Percentiles rank a stretch among this genome's conserved stretches.
Conservation (phyloP, 345 rosid species). For the Brassica rapa region DNA sequence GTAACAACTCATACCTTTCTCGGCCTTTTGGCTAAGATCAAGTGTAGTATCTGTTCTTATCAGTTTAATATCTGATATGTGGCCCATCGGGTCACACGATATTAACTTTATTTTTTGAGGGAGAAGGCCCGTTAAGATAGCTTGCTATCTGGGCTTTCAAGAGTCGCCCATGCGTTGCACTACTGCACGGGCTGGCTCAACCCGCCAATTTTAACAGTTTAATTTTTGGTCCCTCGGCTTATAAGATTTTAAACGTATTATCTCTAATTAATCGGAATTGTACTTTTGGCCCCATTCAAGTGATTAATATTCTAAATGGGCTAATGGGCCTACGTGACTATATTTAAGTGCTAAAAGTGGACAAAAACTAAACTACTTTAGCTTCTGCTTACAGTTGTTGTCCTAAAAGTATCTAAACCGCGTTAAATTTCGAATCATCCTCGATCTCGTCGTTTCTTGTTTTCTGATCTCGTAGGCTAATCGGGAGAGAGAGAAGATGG, state of each 20-base stretch:
- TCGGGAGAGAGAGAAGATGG: slow-evolving; percentile 37
- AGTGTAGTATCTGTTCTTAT: slow-evolving; percentile 69
- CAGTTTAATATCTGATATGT: slow-evolving; percentile 67
- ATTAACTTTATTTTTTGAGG: slow-evolving; percentile 37
- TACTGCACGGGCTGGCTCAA: slow-evolving; percentile 26
- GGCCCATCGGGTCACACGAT: slow-evolving; percentile 39
- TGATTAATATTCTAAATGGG: not conserved
- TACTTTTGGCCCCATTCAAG: not conserved
- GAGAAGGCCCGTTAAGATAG: slow-evolving; percentile 16
- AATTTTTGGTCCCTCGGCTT: not conserved
- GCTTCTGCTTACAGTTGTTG: not conserved
- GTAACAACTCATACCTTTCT: slow-evolving; percentile 48
- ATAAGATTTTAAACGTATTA: no score
- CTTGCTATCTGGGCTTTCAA: slow-evolving; percentile 22
- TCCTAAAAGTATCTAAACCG: not conserved
- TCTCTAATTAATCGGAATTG: no score
- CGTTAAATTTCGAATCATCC: not conserved
- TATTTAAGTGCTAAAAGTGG: not conserved
- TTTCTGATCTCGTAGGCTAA: not conserved
- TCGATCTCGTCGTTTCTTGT: not conserved
- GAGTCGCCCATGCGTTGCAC: slow-evolving; percentile 32
- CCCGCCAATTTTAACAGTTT: not conserved
- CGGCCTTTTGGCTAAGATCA: slow-evolving; percentile 78
- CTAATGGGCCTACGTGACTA: not conserved
- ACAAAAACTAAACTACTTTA: slow-evolving; percentile 11